Evolutionary conservation across 163 green algal genomes (phyloP).

Genomic region (Botryococcus braunii): DNA sequence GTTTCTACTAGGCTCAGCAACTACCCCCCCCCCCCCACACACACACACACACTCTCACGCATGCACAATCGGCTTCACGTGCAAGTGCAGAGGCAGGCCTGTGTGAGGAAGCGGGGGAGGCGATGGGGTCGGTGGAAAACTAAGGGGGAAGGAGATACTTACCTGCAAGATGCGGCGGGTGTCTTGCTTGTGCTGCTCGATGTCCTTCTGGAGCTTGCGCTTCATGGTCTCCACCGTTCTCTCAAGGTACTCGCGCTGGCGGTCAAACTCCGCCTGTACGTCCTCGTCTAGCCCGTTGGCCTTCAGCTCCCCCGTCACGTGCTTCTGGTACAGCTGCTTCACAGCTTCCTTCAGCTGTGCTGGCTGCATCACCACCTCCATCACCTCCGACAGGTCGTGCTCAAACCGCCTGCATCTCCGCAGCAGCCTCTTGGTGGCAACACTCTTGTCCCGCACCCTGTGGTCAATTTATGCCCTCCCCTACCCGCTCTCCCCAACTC

Average conservation of each 20-base stretch:
- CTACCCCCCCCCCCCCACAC: no score
- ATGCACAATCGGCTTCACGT: no score
- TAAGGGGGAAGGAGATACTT: conserved; percentile 1
- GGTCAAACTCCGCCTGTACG: conserved; percentile 45
- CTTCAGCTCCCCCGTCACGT: conserved; percentile 38
- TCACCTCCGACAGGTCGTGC: conserved; percentile 60
- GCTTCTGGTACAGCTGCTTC: conserved; percentile 66
- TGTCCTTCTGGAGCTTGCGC: conserved; percentile 67
- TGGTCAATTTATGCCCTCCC: no score
- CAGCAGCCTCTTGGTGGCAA: no score
- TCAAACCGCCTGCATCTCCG: conserved; percentile 56
- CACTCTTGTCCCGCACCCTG: no score
- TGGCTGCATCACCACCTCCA: conserved; percentile 56
- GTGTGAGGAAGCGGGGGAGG: no score
- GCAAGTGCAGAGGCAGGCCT: no score
- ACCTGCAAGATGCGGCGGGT: conserved; percentile 56
- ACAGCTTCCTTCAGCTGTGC: conserved; percentile 75
- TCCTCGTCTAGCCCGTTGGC: conserved; percentile 31
- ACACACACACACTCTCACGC: no score
- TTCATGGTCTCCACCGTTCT: conserved; percentile 69
- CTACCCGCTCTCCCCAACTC: no score
- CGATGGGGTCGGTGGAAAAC: no score
- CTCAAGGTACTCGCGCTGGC: conserved; percentile 75
- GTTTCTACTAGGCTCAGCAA: no score
- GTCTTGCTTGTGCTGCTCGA: conserved; percentile 51